phyloP scores from a whole-genome alignment of 129 eudicot species.

The Arctium lappa region DNA sequence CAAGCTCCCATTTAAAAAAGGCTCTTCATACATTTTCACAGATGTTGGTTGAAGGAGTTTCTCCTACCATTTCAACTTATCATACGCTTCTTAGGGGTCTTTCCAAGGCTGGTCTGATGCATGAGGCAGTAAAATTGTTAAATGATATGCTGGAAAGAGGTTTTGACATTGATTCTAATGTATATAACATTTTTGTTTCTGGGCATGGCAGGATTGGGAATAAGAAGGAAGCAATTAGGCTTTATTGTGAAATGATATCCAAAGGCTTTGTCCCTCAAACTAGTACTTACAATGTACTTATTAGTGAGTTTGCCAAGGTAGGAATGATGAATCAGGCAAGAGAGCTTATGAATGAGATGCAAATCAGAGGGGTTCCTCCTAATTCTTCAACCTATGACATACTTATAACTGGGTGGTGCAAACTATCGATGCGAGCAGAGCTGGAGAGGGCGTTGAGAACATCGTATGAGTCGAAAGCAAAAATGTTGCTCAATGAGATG shows the following conservation, averaged over 20 bases:
- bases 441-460: slow-evolving; percentile 45
- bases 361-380: slow-evolving; percentile 58
- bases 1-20: slow-evolving; percentile 52
- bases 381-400: slow-evolving; percentile 88
- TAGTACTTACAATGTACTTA: slow-evolving; percentile 71
- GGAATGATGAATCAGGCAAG: slow-evolving; percentile 89
- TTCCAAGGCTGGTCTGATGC: slow-evolving; percentile 56
- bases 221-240: slow-evolving; percentile 70
- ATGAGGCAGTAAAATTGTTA: slow-evolving; percentile 37
- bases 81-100: slow-evolving; percentile 67
- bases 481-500: slow-evolving; percentile 63
- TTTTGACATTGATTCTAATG: slow-evolving; percentile 48
- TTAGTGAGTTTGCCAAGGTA: slow-evolving; percentile 67
- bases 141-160: slow-evolving; percentile 64
- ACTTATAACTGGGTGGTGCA: slow-evolving; percentile 79
- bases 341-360: slow-evolving; percentile 97
- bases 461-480: slow-evolving; percentile 60
- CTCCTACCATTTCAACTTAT: slow-evolving; percentile 68
- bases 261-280: slow-evolving; percentile 74
- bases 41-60: slow-evolving; percentile 62
- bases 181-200: slow-evolving; percentile 63
- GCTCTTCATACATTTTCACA: slow-evolving; percentile 58
- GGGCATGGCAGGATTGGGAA: slow-evolving; percentile 74
- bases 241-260: slow-evolving; percentile 96
- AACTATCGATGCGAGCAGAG: slow-evolving; percentile 46